A percentile compares a stretch with the other conserved stretches of the same genome.
phyloP scores from a whole-genome alignment of 768 basidiomycete genomes.

The Amanita jacksonii region DNA sequence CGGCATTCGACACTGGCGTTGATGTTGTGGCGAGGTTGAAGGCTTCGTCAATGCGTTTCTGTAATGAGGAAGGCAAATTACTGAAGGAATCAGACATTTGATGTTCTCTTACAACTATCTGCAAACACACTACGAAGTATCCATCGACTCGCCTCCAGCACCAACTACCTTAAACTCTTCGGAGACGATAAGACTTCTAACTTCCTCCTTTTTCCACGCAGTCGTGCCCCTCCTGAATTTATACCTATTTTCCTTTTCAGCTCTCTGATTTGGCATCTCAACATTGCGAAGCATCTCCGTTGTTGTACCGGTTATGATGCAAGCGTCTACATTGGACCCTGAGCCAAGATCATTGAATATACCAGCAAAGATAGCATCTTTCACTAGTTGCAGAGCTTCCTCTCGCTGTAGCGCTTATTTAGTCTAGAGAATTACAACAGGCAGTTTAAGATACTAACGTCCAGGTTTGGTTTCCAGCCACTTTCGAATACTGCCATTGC shows the following conservation, averaged over 20 bases:
- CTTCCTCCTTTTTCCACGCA: constrained; percentile 74
- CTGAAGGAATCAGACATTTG: constrained; percentile 22
- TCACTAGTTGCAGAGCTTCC: constrained; percentile 76
- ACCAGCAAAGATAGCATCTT: constrained; percentile 84
- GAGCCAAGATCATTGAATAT: constrained; percentile 99
- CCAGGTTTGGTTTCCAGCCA: constrained; percentile 73
- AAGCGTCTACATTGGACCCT: constrained; percentile 97
- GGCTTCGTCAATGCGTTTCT: constrained; percentile 40
- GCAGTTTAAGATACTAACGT: constrained; percentile 36
- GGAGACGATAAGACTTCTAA: constrained; percentile 60
- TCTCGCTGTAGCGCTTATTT: constrained; percentile 41
- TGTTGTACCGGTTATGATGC: constrained; percentile 77
- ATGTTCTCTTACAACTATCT: neutral
- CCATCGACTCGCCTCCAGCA: constrained; percentile 60
- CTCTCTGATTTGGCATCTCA: constrained; percentile 83
- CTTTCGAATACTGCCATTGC: constrained; percentile 98
- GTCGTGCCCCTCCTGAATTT: constrained; percentile 83
- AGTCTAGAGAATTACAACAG: neutral
- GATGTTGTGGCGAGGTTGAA: constrained; percentile 27
- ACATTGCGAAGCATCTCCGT: constrained; percentile 95
- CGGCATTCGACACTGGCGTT: neutral
- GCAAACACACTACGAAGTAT: constrained; percentile 45
- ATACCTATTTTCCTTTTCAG: constrained; percentile 62
- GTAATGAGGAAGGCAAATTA: constrained; percentile 30
- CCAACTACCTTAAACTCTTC: constrained; percentile 54